Conservation (phyloP, 768 basidiomycete genomes). For the Dioszegia aurantiaca region DNA sequence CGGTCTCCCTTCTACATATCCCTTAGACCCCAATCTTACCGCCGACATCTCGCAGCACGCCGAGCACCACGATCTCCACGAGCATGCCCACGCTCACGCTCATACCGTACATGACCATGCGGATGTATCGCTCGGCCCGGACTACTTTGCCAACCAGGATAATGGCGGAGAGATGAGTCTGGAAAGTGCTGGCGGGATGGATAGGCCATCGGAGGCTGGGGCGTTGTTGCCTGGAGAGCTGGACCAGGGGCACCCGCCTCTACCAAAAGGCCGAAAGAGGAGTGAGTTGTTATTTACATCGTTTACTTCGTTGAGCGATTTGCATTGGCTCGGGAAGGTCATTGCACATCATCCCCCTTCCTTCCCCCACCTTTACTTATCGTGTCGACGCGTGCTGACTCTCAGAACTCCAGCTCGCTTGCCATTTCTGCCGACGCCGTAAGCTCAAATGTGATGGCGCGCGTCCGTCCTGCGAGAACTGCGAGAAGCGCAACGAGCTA, state of each 20-base stretch:
- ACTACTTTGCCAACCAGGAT: not conserved
- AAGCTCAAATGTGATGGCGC: conserved; percentile 53
- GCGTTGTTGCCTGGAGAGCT: not conserved
- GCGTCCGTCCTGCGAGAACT: conserved; percentile 50
- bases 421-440: conserved; percentile 53
- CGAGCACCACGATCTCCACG: not conserved
- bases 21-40: not conserved
- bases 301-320: no score
- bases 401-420: conserved; percentile 40
- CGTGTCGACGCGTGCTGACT: not conserved
- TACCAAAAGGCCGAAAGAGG: not conserved
- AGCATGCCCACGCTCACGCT: not conserved
- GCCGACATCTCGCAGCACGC: not conserved
- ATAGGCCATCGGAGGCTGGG: not conserved
- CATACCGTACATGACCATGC: not conserved
- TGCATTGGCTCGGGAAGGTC: no score
- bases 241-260: not conserved
- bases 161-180: not conserved
- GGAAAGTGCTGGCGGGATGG: not conserved
- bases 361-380: not conserved
- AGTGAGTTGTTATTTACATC: no score
- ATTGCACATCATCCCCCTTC: not conserved
- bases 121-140: conserved; percentile 3
- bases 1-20: conserved; percentile 1
- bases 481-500: conserved; percentile 38